Evolutionary conservation across 495 filamentous ascomycete species (phyloP), one percentile per base, ranked within the genome.

Genomic region (Lophiotrema nucula): DNA sequence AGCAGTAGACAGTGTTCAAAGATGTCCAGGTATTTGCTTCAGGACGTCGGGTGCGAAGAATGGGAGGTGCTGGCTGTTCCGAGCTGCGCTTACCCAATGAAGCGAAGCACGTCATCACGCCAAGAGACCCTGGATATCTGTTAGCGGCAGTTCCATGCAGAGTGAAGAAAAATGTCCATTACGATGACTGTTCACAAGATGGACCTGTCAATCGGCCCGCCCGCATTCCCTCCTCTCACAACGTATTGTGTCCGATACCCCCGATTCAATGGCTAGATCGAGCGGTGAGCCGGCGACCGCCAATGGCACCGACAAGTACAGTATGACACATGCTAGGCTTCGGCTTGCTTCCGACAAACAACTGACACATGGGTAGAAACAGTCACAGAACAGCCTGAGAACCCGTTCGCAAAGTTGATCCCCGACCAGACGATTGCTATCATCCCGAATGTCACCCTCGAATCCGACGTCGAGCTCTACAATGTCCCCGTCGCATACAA

Each of bases 401-500:
- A 96, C 76, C 91, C 92, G 21, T 97, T 91, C 71, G 85, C 88
- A 48, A 73, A 78, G 31, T 76, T 98, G 61, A 95, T 98, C 58
- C 85, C 89, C 26, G 81, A 92, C 65, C 93, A 98, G 75, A 78
- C 83, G 16, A 86, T 95, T 61, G 88, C 84, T 31, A 80, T 95
- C 28, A 82, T 98, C 51, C 93, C 93, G 0, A 86, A 81, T 13
- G 96, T 96, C 74, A 92, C 88, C 18, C 88, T 98, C 59, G 93
- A 98, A 72, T 97, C 92, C 13, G 93, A 93, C 18, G 90, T 87
- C 25, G 88, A 82, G 1, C 79, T 98, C 25, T 74, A 79, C 65
- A 92, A 97, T 83, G 89, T 96, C 12, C 92, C 91, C 1, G 81
- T 98, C 49, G 93, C 93, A 23, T 98, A 95, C 77, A 97, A 89